A percentile compares a stretch with the other conserved stretches of the same genome.
phyloP scores from a whole-genome alignment of 1,284 basidiomycete species.

The Rhizoctonia solani region DNA sequence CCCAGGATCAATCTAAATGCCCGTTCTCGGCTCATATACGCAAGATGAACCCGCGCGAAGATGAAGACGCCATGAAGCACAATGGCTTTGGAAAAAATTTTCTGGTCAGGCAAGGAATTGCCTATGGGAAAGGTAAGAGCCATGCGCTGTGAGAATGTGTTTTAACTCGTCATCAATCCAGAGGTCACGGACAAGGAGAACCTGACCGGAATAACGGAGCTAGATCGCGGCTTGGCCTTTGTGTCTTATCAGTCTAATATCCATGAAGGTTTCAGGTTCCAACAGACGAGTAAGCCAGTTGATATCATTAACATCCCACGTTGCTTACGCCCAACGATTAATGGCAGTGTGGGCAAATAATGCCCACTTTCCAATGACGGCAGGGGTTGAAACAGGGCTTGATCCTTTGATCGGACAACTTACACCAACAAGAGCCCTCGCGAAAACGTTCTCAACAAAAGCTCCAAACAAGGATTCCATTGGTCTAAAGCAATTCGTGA shows the following conservation, averaged over 20 bases:
- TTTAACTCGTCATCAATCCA: background rate
- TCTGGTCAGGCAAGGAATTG: conserved; percentile 5
- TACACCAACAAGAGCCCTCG: background rate
- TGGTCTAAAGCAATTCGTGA: conserved; percentile 41
- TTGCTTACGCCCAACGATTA: background rate
- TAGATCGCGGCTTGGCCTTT: conserved; percentile 4
- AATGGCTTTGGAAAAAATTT: background rate
- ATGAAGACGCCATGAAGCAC: background rate
- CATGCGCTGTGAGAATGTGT: background rate
- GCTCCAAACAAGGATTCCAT: background rate
- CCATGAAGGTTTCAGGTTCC: background rate
- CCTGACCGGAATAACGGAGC: background rate
- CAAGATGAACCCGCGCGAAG: conserved; percentile 10
- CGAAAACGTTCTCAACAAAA: background rate
- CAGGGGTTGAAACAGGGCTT: conserved; percentile 41
- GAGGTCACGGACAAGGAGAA: background rate
- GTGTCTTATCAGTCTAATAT: conserved; percentile 1
- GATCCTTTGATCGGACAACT: conserved; percentile 52
- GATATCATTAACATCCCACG: background rate
- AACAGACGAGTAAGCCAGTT: background rate
- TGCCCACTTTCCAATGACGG: conserved; percentile 40
- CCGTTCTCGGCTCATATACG: conserved; percentile 9
- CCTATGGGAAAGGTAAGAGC: background rate
- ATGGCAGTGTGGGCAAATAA: conserved; percentile 44
- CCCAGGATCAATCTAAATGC: background rate